Base-by-base conservation (phyloP, 345 rosid genomes). In the Raphanus sativus region DNA sequence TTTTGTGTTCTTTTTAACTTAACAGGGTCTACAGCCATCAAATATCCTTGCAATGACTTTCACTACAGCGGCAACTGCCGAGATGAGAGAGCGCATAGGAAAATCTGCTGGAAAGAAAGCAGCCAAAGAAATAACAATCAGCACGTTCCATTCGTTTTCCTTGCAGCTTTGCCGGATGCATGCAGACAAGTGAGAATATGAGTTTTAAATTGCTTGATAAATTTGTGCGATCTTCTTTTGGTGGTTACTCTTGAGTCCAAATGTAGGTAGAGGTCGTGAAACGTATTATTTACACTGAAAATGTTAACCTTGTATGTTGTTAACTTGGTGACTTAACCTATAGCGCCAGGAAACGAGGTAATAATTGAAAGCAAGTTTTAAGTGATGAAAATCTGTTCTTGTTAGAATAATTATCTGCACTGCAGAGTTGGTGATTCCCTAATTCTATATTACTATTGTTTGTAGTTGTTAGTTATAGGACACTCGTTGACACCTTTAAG, bases 21-120 rank as follows among this genome's bases (percentile, higher is more conserved):
- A 60, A 74, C 80, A 94, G 98, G 98, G 97, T 33, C 80, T 90
- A 33, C 77, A 80, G 65, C 87, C 97, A 60, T 88, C 97, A 75
- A 94, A 94, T 82, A 85, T 94, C 77, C 84, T 91, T 80, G 97
- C 98, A 11, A 94, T 91, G 98, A 91, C 98, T 81, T 94, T 94
- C 87, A 91, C 98, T 30, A 94, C 92, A 62, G 94, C 98, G 29
- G 98, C 98, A 63, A 90, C 95, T 77, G 81, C 89, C 67, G 98
- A 94, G 88, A 94, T 94, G 97, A 86, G 94, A 84, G 96, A 90
- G 74, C 92, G 97, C 29, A 84, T 94, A 56, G 88, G 84, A 78
- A 81, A 84, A 11, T 83, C 85, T 71, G 94, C 96, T 65, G 95
- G 98, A 81, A 94, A 91, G 88, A 82, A 88, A 81, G 86, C 80